A percentile compares a stretch with the other conserved stretches of the same genome.
Conservation (phyloP, 2,329 filamentous ascomycete species). For the Pestalotiopsis sp. region DNA sequence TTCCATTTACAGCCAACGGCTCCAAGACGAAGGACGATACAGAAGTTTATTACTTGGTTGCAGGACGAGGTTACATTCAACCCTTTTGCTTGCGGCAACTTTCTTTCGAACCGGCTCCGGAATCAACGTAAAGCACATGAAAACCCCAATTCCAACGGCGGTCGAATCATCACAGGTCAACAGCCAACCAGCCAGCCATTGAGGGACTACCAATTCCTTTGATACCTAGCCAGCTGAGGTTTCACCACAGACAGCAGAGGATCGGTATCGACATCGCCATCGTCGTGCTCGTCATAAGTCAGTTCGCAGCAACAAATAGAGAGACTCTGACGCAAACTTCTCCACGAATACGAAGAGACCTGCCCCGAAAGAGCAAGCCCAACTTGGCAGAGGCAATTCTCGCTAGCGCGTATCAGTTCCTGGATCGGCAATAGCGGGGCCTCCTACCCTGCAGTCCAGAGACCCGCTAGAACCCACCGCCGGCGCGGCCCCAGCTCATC, state of each 20-base stretch:
- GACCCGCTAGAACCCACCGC: background rate
- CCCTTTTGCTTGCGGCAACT: background rate
- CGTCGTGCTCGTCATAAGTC: background rate
- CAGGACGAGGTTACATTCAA: background rate
- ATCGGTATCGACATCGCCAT: background rate
- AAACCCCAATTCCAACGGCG: background rate
- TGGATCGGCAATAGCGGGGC: slow-evolving; percentile 6
- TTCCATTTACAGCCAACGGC: background rate
- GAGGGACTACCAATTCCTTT: background rate
- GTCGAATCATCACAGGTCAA: background rate
- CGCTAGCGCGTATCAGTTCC: slow-evolving; percentile 5
- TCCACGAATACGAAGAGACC: background rate
- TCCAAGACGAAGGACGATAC: background rate
- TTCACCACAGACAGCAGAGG: background rate
- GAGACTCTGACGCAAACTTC: background rate
- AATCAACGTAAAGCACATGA: background rate
- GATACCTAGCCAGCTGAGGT: background rate
- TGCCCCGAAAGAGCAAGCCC: background rate
- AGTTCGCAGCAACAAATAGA: background rate
- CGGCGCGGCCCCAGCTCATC: background rate
- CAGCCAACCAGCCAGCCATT: background rate
- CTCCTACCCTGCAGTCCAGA: background rate
- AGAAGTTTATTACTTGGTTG: background rate
- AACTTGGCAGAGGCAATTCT: slow-evolving; percentile 1
- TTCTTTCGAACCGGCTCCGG: background rate